These are phyloP conservation scores for Pyricularia sp. DNA, from an alignment of 2,329 filamentous ascomycete genomes.

Conservation along the genomic window DNA sequence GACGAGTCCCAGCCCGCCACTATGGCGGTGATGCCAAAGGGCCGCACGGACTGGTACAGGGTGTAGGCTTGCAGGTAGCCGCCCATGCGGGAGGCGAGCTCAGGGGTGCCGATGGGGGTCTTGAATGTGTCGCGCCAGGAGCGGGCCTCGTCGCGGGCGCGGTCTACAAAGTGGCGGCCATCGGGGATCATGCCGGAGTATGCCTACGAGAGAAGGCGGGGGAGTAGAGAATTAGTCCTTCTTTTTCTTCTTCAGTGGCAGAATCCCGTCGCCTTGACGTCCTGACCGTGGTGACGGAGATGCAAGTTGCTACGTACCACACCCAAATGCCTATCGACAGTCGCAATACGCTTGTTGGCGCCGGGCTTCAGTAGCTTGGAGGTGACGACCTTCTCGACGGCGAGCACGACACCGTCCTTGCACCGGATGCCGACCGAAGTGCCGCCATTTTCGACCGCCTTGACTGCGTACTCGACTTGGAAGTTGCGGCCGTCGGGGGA, in stretches of 20 bases:
- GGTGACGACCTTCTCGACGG: conserved; percentile 90
- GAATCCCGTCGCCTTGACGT: background rate
- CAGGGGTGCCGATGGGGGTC: conserved; percentile 78
- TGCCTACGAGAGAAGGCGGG: conserved; percentile 44
- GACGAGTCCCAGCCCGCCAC: conserved; percentile 90
- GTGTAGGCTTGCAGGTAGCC: conserved; percentile 97
- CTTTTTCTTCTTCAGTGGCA: background rate
- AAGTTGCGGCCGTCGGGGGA: conserved; percentile 98
- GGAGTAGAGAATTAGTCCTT: background rate
- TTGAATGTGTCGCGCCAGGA: conserved; percentile 93
- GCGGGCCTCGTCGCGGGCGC: conserved; percentile 86
- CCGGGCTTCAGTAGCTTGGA: conserved; percentile 93
- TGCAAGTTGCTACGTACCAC: conserved; percentile 27
- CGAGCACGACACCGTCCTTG: conserved; percentile 93
- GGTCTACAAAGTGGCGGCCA: conserved; percentile 87
- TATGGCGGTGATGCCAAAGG: conserved; percentile 94
- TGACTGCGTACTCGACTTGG: conserved; percentile 97
- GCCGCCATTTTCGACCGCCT: conserved; percentile 96
- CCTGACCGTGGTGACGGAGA: background rate
- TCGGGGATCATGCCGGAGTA: conserved; percentile 93
- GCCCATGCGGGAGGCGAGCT: conserved; percentile 87
- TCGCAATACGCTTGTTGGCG: conserved; percentile 95
- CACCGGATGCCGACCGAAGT: conserved; percentile 94
- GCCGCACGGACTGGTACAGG: conserved; percentile 90
- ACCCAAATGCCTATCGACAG: conserved; percentile 86